Evolutionary conservation across 2,329 filamentous ascomycete genomes (phyloP).

Genomic region (Pyrenophora teres): DNA sequence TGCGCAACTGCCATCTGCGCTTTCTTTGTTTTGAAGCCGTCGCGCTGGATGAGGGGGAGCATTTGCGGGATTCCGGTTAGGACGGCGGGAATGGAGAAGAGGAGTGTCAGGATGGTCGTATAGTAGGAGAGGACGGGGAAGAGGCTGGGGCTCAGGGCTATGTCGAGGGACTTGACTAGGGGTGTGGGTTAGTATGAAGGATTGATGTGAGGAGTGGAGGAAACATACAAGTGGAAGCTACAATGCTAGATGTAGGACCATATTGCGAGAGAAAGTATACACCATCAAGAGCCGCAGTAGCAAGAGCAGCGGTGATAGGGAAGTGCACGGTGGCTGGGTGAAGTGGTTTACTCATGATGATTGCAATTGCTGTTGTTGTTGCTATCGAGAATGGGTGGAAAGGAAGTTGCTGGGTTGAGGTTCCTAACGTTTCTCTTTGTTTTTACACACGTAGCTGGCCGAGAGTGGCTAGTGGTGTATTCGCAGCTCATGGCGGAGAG

Average conservation of each 20-base stretch:
- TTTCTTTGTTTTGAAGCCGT: constrained; percentile 50
- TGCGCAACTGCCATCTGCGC: constrained; percentile 51
- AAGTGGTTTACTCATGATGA: constrained; percentile 46
- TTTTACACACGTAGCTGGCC: too few species aligned
- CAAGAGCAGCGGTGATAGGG: constrained; percentile 52
- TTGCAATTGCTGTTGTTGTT: neutral
- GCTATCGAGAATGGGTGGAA: neutral
- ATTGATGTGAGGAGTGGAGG: neutral
- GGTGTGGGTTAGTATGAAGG: neutral
- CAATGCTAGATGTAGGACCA: constrained; percentile 39
- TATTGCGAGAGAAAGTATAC: constrained; percentile 42
- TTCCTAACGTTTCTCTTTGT: neutral
- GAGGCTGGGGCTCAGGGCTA: constrained; percentile 33
- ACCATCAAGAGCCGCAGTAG: constrained; percentile 51
- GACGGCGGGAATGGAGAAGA: constrained; percentile 41
- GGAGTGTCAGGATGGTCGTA: constrained; percentile 49
- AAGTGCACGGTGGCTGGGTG: constrained; percentile 56
- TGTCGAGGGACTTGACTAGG: constrained; percentile 35
- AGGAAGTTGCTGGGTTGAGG: neutral
- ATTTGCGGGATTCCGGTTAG: constrained; percentile 45
- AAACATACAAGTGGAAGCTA: constrained; percentile 34
- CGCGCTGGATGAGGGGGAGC: constrained; percentile 49
- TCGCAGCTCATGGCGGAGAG: constrained; percentile 7
- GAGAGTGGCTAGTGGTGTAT: neutral
- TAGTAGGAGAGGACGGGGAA: constrained; percentile 52